Evolutionary conservation across 2,329 filamentous ascomycete species (phyloP), one percentile per base, ranked within the genome.

Genomic region (Colletotrichum gigasporum): DNA sequence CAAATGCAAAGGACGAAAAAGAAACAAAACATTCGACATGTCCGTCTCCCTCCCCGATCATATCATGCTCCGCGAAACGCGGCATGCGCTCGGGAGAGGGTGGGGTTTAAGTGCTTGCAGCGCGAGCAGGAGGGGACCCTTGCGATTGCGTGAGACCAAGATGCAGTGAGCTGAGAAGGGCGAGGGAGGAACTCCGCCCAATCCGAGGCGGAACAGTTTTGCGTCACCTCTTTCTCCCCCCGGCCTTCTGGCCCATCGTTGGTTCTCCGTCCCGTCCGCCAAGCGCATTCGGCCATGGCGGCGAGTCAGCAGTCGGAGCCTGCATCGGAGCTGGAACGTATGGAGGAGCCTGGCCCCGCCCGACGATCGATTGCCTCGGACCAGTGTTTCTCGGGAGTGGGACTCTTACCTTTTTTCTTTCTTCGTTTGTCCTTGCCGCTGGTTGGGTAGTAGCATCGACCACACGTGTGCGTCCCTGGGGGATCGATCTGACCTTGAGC

Each of bases 251-350:
- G 16, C 52, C 42, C 20, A 42, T 26, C 28, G 32, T 32, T 56
- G 16, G 14, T 5, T 12, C 9, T 50, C 45, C 42, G 35, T 41
- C 11, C 42, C 52, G 35, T 28, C 30, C 16, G 59, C 35, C 55
- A 54, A 47, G 56, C 7, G 41, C 16, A 32, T 41, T 41, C 28
- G 14, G 32, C 18, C 41, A 53, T 41, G 54, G 55, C 28, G 22
- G 47, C 60, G 55, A 54, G 56, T 53, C 56, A 64, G 61, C 48
- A 41, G 47, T 20, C 54, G 37, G 59, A 24, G 24, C 50, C 32
- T 35, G 26, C 20, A 42, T 35, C 52, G 28, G 42, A 30, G 52
- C 35, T 26, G 18, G 20, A 28, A 18, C 35, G 28, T 35, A 22
- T 30, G 12, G 12, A 20, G 12, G 39, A 37, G 28, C 22, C 10